A percentile compares a stretch with the other conserved stretches of the same genome.
Evolutionary conservation across 2,329 filamentous ascomycete genomes (phyloP).

Genomic region (Penicillium rolfsii): DNA sequence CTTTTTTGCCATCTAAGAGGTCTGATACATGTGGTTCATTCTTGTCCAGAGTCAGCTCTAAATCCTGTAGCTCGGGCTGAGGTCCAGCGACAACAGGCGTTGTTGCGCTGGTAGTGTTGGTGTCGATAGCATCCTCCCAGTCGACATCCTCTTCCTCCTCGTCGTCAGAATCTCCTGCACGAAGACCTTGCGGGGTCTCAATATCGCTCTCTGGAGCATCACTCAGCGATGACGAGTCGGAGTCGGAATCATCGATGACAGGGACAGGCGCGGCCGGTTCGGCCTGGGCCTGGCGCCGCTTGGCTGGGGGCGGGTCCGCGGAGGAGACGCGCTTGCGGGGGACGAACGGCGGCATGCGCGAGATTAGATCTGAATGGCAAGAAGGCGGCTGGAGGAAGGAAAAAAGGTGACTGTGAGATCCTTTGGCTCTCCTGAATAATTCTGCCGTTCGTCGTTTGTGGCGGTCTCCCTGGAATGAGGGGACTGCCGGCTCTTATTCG

Average conservation of each 20-base stretch:
- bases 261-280: conserved; percentile 31
- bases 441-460: too few species aligned
- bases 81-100: conserved; percentile 48
- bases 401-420: background rate
- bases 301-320: conserved; percentile 40
- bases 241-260: conserved; percentile 30
- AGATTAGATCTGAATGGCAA: conserved; percentile 9
- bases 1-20: conserved; percentile 71
- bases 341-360: conserved; percentile 52
- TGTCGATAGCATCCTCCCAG: conserved; percentile 60
- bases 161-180: conserved; percentile 12
- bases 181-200: conserved; percentile 12
- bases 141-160: conserved; percentile 62
- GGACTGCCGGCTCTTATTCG: too few species aligned
- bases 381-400: background rate
- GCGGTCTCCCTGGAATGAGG: too few species aligned
- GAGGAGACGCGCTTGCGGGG: conserved; percentile 48
- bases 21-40: conserved; percentile 62
- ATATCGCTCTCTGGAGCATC: conserved; percentile 34
- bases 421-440: too few species aligned
- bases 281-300: conserved; percentile 38
- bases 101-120: conserved; percentile 41
- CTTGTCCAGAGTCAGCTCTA: conserved; percentile 70
- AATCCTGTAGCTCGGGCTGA: conserved; percentile 63
- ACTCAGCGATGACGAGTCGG: conserved; percentile 43